Percentiles rank a stretch among this genome's conserved stretches.
Conservation (phyloP, 2,329 filamentous ascomycete species). For the Trichoderma hamatum region DNA sequence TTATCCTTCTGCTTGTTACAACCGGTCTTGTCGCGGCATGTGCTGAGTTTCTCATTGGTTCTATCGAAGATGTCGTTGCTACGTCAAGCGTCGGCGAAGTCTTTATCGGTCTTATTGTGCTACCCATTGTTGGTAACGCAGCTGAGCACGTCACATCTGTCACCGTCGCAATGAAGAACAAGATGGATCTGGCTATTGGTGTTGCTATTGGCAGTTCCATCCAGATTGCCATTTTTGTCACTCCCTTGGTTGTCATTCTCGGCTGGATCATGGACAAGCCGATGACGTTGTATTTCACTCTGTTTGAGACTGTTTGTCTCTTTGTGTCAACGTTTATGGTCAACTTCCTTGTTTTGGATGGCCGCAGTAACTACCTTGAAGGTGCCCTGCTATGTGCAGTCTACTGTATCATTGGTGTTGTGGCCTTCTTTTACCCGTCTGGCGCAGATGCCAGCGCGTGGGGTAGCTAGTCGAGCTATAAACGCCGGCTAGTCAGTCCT, state of each 20-base stretch:
- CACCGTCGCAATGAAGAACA: constrained; percentile 72
- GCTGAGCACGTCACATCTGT: constrained; percentile 74
- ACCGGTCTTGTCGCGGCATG: constrained; percentile 69
- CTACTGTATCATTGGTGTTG: constrained; percentile 68
- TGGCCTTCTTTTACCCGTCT: constrained; percentile 68
- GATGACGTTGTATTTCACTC: constrained; percentile 83
- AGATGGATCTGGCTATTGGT: constrained; percentile 75
- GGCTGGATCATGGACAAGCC: constrained; percentile 69
- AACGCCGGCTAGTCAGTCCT: not conserved
- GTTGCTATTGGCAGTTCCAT: constrained; percentile 72
- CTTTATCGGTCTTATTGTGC: constrained; percentile 72
- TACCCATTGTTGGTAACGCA: constrained; percentile 74
- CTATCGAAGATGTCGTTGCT: constrained; percentile 65
- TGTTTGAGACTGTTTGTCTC: constrained; percentile 85
- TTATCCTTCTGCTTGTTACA: constrained; percentile 64
- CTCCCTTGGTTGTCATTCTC: constrained; percentile 69
- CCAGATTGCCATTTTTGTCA: constrained; percentile 73
- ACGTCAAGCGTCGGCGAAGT: constrained; percentile 62
- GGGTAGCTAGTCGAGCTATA: constrained; percentile 32
- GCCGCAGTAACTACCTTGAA: constrained; percentile 84
- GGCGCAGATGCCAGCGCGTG: constrained; percentile 50
- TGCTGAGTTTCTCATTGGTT: constrained; percentile 70
- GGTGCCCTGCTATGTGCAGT: constrained; percentile 69
- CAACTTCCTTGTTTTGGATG: constrained; percentile 84
- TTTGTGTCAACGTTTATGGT: constrained; percentile 85